Conservation (phyloP, 345 rosid genomes). For the Kernera saxatilis region DNA sequence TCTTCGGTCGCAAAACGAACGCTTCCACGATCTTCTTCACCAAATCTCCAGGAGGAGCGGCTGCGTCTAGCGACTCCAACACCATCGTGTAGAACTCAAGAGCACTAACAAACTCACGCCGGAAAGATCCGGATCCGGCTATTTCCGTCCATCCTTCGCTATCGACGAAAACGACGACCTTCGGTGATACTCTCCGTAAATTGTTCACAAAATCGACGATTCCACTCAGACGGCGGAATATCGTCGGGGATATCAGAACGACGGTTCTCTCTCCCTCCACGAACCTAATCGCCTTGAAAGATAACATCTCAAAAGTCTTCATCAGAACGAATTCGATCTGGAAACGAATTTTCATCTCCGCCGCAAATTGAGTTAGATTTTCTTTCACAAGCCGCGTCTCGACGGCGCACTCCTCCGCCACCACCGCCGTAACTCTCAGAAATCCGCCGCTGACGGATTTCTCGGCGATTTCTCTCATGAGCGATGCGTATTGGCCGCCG, state of each 20-base stretch:
- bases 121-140: slow-evolving; percentile 49
- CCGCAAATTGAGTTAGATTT: slow-evolving; percentile 68
- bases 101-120: slow-evolving; percentile 60
- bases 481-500: slow-evolving; percentile 89
- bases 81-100: slow-evolving; percentile 71
- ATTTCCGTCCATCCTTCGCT: slow-evolving; percentile 59
- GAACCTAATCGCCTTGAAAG: slow-evolving; percentile 67
- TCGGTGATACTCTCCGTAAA: slow-evolving; percentile 51
- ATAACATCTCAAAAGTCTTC: slow-evolving; percentile 64
- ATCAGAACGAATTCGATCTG: slow-evolving; percentile 66
- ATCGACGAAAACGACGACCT: slow-evolving; percentile 64
- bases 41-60: slow-evolving; percentile 49
- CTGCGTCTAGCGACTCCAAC: slow-evolving; percentile 81
- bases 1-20: slow-evolving; percentile 53
- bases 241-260: slow-evolving; percentile 56
- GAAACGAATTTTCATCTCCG: slow-evolving; percentile 65
- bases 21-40: slow-evolving; percentile 59
- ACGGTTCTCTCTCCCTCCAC: slow-evolving; percentile 64
- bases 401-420: slow-evolving; percentile 58
- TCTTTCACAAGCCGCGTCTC: slow-evolving; percentile 75
- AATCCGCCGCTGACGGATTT: slow-evolving; percentile 39
- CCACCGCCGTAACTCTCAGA: slow-evolving; percentile 75
- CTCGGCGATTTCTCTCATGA: slow-evolving; percentile 75
- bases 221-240: slow-evolving; percentile 49
- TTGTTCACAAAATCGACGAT: slow-evolving; percentile 46